Evolutionary conservation across 2,329 filamentous ascomycete species (phyloP).

Genomic region (Metarhizium guizhouense): DNA sequence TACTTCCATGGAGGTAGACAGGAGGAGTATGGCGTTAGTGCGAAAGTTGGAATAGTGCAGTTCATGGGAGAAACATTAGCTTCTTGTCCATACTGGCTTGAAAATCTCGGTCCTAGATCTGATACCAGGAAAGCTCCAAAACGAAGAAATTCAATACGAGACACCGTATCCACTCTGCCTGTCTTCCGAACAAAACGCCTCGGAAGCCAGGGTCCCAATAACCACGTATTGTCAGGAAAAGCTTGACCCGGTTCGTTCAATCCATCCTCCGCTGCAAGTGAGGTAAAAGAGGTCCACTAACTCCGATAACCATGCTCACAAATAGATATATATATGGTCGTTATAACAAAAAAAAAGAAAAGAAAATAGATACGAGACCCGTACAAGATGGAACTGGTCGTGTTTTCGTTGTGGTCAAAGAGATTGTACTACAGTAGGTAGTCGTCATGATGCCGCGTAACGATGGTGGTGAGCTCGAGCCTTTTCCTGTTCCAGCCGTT

Average conservation of each 20-base stretch:
- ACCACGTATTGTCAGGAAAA: neutral
- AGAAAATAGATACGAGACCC: neutral
- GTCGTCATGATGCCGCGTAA: neutral
- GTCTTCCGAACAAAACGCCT: neutral
- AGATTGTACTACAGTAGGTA: neutral
- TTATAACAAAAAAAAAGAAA: slow-evolving; percentile 1
- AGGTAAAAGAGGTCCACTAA: neutral
- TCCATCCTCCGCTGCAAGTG: neutral
- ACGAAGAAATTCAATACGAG: neutral
- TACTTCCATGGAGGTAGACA: neutral
- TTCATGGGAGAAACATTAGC: neutral
- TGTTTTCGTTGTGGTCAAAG: neutral
- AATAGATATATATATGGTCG: slow-evolving; percentile 2
- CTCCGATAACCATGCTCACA: slow-evolving; percentile 6
- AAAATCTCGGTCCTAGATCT: neutral
- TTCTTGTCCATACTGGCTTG: neutral
- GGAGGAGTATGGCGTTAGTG: neutral
- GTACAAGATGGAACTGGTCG: neutral
- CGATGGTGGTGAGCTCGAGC: neutral
- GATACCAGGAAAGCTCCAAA: neutral
- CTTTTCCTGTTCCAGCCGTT: slow-evolving; percentile 6
- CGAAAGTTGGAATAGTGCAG: neutral
- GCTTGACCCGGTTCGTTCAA: neutral
- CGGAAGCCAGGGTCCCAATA: neutral
- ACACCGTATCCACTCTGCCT: neutral